Percentiles rank a stretch among this genome's conserved stretches.
Conservation (phyloP, 129 eudicot genomes). For the Escallonia rubra region DNA sequence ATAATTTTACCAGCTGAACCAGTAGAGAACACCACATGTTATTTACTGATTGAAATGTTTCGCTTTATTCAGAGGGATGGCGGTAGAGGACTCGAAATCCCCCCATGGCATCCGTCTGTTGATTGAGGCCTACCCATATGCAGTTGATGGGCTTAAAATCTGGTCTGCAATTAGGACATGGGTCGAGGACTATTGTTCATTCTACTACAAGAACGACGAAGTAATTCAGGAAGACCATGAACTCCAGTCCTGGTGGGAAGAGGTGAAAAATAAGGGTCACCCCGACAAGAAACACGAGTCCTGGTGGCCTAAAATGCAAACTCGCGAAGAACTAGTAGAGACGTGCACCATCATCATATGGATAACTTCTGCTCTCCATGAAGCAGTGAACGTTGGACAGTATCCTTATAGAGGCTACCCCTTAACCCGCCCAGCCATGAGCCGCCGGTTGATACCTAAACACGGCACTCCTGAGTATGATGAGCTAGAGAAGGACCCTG, state of each 20-base stretch:
- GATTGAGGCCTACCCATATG: constrained; percentile 7
- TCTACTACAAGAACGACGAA: constrained; percentile 15
- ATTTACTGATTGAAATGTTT: no score
- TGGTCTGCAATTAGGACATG: constrained; percentile 16
- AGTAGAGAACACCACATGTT: no score
- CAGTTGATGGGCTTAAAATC: constrained; percentile 4
- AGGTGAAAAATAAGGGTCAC: constrained; percentile 6
- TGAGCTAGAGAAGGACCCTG: constrained; percentile 13
- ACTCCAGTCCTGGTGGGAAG: constrained; percentile 14
- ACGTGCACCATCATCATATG: constrained; percentile 13
- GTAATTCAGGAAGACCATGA: constrained; percentile 35
- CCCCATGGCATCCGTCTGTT: constrained; percentile 5
- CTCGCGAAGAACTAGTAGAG: constrained; percentile 1
- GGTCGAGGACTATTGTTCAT: constrained; percentile 8
- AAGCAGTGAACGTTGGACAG: constrained; percentile 10
- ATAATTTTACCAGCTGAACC: no score
- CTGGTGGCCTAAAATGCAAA: constrained; percentile 21
- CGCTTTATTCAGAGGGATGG: constrained; percentile 1
- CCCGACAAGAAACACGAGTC: constrained; percentile 16
- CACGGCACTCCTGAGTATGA: constrained; percentile 11
- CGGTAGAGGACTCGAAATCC: constrained; percentile 11
- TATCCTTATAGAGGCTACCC: constrained; percentile 9
- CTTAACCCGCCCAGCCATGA: constrained; percentile 6
- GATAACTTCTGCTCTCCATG: constrained; percentile 15
- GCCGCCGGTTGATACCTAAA: constrained; percentile 13